Evolutionary conservation across 495 filamentous ascomycete species (phyloP).

Genomic region (Tuber indicum): DNA sequence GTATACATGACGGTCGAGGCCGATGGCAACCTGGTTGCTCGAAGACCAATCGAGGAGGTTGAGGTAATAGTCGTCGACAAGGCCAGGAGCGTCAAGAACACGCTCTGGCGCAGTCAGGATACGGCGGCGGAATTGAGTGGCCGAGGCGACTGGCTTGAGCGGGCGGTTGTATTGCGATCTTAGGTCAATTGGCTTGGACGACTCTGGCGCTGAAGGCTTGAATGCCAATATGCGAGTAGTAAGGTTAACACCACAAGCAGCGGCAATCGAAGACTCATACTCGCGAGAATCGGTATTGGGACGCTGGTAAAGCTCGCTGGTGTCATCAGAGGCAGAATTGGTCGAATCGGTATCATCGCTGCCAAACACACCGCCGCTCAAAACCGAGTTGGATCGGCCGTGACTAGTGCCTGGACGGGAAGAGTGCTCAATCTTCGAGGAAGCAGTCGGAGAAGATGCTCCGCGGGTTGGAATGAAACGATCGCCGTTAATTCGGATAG

Average conservation of each 20-base stretch:
- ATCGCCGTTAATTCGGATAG: conserved; percentile 76
- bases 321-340: conserved; percentile 45
- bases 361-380: conserved; percentile 44
- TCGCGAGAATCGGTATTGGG: conserved; percentile 80
- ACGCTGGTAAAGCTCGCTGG: conserved; percentile 59
- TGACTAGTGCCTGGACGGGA: conserved; percentile 40
- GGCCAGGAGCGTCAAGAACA: conserved; percentile 91
- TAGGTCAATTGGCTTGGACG: conserved; percentile 94
- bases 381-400: conserved; percentile 49
- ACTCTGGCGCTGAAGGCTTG: conserved; percentile 94
- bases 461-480: conserved; percentile 91
- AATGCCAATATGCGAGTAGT: conserved; percentile 96
- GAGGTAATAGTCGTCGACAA: conserved; percentile 98
- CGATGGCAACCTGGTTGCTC: conserved; percentile 95
- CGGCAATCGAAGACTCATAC: conserved; percentile 85
- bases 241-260: conserved; percentile 84
- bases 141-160: conserved; percentile 65
- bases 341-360: conserved; percentile 25
- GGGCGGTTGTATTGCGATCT: conserved; percentile 97
- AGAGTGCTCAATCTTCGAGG: conserved; percentile 62
- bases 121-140: conserved; percentile 73
- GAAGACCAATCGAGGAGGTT: conserved; percentile 98
- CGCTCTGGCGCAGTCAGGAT: conserved; percentile 92
- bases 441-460: conserved; percentile 80
- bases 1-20: conserved; percentile 91